Evolutionary conservation across 345 rosid species (phyloP).

Genomic region (Eucalyptus melliodora): DNA sequence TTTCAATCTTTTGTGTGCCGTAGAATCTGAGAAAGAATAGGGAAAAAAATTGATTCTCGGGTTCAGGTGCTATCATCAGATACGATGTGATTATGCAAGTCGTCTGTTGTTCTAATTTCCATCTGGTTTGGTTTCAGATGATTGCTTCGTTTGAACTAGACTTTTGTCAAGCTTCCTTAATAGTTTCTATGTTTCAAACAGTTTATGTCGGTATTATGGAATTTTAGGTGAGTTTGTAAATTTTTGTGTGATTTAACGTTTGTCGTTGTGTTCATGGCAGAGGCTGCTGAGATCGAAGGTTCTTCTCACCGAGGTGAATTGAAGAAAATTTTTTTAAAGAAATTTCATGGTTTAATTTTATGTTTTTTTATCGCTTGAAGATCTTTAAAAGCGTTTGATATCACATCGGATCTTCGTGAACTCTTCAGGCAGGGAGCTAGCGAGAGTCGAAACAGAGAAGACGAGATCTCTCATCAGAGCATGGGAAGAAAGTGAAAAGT

Average conservation of each 20-base stretch:
- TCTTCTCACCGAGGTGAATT: constrained; percentile 43
- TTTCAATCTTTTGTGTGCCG: not conserved
- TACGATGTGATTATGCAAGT: not conserved
- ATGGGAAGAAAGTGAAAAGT: constrained; percentile 96
- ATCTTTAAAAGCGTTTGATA: not conserved
- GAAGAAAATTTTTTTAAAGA: not conserved
- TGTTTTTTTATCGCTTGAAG: not conserved
- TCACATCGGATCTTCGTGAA: not conserved
- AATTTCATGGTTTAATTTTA: not conserved
- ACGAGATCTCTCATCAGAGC: constrained; percentile 67
- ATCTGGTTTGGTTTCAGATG: not conserved
- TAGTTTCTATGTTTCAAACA: not conserved
- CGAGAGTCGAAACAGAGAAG: constrained; percentile 68
- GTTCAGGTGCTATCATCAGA: not conserved
- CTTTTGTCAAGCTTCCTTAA: not conserved
- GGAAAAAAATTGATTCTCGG: not conserved
- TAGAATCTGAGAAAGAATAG: not conserved
- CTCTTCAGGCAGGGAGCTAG: constrained; percentile 56
- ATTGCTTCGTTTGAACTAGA: not conserved
- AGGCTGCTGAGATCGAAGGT: constrained; percentile 10
- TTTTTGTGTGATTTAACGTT: not conserved
- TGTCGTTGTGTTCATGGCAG: constrained; percentile 7
- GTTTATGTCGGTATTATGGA: not conserved
- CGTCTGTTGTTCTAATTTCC: not conserved
- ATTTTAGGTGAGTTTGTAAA: not conserved